Base-by-base conservation (phyloP, 2,329 filamentous ascomycete species). In the Penicillium sp. region DNA sequence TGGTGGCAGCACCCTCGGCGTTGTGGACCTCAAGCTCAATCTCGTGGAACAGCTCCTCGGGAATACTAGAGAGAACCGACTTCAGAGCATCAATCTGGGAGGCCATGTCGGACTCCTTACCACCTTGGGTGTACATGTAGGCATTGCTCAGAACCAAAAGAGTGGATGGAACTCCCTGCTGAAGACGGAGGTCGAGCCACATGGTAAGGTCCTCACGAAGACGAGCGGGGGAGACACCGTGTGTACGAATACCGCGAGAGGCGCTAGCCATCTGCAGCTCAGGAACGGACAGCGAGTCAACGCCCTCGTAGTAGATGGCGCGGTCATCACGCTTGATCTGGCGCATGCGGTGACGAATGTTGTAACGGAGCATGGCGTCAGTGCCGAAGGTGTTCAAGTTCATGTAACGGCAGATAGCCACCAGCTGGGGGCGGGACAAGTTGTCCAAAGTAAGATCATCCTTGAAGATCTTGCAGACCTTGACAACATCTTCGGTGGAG, bases 261-360 rank as follows among this genome's bases (percentile, higher is more conserved):
- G 91, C 91, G 73, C 91, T 96, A 1, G 95, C 95, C 70, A 87
- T 90, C 80, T 98, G 95, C 47, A 99, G 84, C 76, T 99, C 95
- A 2, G 88, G 84, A 0, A 98, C 92, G n/a, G 92, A 96, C 52
- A 99, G 84, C 53, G 89, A 93, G 59, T 96, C 92, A 29, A 99
- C 89, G 33, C 95, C 93, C 77, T 99, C 95, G 71, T 89, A 96
- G 73, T 87, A 90, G 72, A 99, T 99, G 62, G 93, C 92, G 64
- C 88, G 88, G 78, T 99, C 95, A 71, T 99, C 95, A 62, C 93
- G 89, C 86, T 99, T 99, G 82, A 98, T 98, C 78, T 99, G 95
- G 68, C 93, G 87, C 95, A 99, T 99, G 61, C 93, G 90, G 78
- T 98, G 93, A 57, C 95, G 91, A 69, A 99, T 87, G 74, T 96